Evolutionary conservation across 2,329 filamentous ascomycete species (phyloP).

Genomic region (Pseudohalonectria lignicola): DNA sequence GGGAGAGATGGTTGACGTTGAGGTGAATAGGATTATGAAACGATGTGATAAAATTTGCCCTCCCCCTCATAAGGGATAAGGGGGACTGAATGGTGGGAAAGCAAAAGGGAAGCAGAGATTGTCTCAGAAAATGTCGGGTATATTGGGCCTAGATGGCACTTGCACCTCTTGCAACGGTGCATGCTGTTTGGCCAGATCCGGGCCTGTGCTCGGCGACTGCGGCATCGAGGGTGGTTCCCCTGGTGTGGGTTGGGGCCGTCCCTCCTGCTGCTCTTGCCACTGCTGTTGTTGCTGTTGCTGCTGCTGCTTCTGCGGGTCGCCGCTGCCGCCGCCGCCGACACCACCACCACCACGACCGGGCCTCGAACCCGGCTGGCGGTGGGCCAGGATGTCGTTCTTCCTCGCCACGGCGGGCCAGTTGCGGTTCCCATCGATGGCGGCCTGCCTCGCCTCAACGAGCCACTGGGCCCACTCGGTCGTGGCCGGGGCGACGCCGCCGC

Average conservation of each 20-base stretch:
- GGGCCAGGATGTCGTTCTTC: constrained; percentile 35
- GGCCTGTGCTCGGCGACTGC: too few species aligned
- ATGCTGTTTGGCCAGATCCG: constrained; percentile 6
- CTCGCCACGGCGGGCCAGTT: constrained; percentile 34
- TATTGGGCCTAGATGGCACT: neutral
- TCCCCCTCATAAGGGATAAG: too few species aligned
- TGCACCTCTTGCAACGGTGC: constrained; percentile 7
- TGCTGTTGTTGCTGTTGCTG: neutral
- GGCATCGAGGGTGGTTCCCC: too few species aligned
- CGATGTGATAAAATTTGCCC: too few species aligned
- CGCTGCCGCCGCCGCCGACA: neutral
- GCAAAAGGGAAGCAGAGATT: neutral
- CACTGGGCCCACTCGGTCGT: constrained; percentile 42
- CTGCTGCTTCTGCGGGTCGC: neutral
- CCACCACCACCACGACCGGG: neutral
- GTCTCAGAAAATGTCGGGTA: too few species aligned
- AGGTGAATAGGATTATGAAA: too few species aligned
- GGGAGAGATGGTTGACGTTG: too few species aligned
- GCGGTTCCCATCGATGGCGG: constrained; percentile 19
- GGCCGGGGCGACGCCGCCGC: constrained; percentile 37
- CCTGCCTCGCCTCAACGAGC: constrained; percentile 35
- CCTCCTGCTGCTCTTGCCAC: neutral
- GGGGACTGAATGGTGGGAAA: neutral
- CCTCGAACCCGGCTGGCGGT: neutral
- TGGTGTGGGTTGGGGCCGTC: neutral